A percentile compares a stretch with the other conserved stretches of the same genome.
phyloP scores from a whole-genome alignment of 306 rosid species.

The Gastrolobium villosum region DNA sequence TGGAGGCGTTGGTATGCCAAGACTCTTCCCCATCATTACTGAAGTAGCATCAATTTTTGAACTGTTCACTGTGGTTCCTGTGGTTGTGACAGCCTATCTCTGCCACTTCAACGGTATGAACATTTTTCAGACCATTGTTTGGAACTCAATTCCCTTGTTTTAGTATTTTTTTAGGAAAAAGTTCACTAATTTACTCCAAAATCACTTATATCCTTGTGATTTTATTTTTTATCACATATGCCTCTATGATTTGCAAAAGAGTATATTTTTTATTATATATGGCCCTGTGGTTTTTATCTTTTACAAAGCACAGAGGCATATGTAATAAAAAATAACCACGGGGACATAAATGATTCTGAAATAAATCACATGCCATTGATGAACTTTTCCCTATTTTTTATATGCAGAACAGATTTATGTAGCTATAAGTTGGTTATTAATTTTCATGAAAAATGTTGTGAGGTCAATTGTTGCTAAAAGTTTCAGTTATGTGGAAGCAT shows the following conservation, averaged over 20 bases:
- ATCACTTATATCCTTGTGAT: too few relatives aligned
- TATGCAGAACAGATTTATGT: background rate
- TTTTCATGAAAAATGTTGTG: background rate
- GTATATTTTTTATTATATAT: too few relatives aligned
- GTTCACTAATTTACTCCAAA: too few relatives aligned
- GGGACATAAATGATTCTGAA: too few relatives aligned
- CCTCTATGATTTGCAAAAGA: too few relatives aligned
- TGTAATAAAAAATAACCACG: too few relatives aligned
- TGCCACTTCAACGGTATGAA: conserved; percentile 90
- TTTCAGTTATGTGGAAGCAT: conserved; percentile 20
- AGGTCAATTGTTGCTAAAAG: background rate
- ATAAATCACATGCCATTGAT: too few relatives aligned
- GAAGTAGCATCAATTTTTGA: conserved; percentile 62
- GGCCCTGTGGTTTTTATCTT: too few relatives aligned
- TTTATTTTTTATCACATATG: too few relatives aligned
- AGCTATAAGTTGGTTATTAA: conserved; percentile 6
- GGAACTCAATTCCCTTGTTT: conserved; percentile 30
- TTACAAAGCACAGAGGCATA: too few relatives aligned
- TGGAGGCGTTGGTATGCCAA: conserved; percentile 83
- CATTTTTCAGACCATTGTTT: conserved; percentile 24
- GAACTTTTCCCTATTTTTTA: too few relatives aligned
- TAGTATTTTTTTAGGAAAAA: conserved; percentile 11
- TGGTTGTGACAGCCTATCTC: conserved; percentile 81
- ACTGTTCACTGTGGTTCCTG: conserved; percentile 84
- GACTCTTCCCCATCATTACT: conserved; percentile 74